Base-by-base conservation (phyloP, 108 stramenopile species). In the Cyclotella sp. region DNA sequence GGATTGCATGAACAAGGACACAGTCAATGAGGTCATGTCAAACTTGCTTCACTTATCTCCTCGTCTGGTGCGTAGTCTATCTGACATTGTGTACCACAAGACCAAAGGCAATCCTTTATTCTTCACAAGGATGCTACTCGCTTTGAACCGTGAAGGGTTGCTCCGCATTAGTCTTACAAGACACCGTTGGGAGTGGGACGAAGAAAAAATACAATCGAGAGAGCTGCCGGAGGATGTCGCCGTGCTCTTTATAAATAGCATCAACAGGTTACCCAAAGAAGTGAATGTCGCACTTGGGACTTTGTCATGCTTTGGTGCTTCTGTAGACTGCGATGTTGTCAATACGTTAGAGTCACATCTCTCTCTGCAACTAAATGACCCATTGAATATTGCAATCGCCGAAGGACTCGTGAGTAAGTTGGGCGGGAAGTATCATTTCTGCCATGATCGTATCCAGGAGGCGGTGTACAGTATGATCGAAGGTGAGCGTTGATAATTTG, bases 41-140 rank as follows among this genome's bases (percentile, higher is more conserved):
- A 19, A 74, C n/a, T 27, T 61, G 51, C 41, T 74, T 0, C 28
- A 51, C 22, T 18, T 68, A 21, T 27, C 51, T 16, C 73, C 73
- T 51, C 73, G 73, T 11, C 49, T 67, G 6, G 64, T 64, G 16
- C 30, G 26, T 14, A 15, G 24, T 30, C 39, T 74, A 11, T 29
- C 73, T 9, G 22, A 54, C 21, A 29, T 41, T 24, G 54, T 74
- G 16, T 68, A 74, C 28, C 19, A 53, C 52, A 74, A 74, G 42
- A 74, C 73, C 10, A 66, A 62, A 30, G 76, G 76, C 9, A 77
- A 77, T 40, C 76, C 76, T 18, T 34, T 69, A 12, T 77, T 77
- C 34, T 27, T 77, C n/a, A 42, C 30, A 16, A 58, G 43, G 40
- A 27, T 77, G 47, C n/a, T 77, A 60, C 21, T 62, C 14, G 60